Evolutionary conservation across 345 rosid species (phyloP), one percentile per base, ranked within the genome.

Genomic region (Populus euphratica): DNA sequence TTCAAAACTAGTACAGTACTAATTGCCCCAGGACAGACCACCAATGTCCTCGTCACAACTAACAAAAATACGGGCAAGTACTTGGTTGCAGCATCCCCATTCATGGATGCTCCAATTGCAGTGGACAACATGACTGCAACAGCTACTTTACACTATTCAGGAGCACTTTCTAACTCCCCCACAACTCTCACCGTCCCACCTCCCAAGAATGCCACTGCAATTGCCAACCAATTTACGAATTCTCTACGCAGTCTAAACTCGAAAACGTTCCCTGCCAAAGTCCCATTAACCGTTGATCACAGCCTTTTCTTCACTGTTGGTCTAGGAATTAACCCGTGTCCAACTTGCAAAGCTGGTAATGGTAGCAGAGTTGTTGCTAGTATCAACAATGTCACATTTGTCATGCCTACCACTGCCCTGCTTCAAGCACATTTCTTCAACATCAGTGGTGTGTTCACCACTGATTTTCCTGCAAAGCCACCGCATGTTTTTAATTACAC

Each of bases 11-110:
- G 83, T 62, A 85, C 91, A 17, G 81, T 91, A 21, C 68, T 89
- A 14, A 67, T 91, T 16, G 84, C 89, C 43, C 92, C 94, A 0
- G 94, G 94, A 25, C 94, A 91, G 68, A 91, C 94, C 66, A 90
- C 92, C 5, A 90, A 92, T 66, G 93, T 88, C 11, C 87, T 92
- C 35, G 68, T 92, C 76, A 83, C 86, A 0, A 86, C 97, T 1
- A 77, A 82, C 65, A 85, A 85, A 52, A 81, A 84, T 4, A 74
- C 93, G 1, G 88, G 89, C 81, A 86, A 91, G 1, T 92, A 92
- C 84, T 83, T 88, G 71, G 87, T 92, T 67, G 85, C 89, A 3
- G 92, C 91, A 44, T 70, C 92, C 43, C 88, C 91, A 0, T 91
- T 88, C 79, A 87, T 82, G 89, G 92, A 90, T 31, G 83, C 91